Evolutionary conservation across 257 asterid species (phyloP).

Genomic region (Anisodus acutangulus): DNA sequence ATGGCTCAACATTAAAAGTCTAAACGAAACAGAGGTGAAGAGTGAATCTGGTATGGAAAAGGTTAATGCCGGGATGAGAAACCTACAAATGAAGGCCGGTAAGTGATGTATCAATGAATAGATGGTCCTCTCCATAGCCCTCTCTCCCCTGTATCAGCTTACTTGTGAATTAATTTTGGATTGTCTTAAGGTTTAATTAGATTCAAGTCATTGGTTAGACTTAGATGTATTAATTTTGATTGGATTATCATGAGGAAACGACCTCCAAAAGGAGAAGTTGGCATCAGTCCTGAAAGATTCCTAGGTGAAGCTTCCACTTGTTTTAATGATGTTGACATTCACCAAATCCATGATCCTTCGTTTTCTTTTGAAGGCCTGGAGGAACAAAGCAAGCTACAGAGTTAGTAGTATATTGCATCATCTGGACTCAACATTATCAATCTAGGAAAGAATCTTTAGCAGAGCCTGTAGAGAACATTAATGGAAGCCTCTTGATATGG

Average conservation of each 20-base stretch:
- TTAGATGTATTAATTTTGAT: slow-evolving; percentile 15
- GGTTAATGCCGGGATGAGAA: slow-evolving; percentile 59
- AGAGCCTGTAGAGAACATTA: neutral
- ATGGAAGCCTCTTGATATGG: slow-evolving; percentile 23
- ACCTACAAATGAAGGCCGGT: slow-evolving; percentile 60
- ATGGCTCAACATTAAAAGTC: slow-evolving; percentile 60
- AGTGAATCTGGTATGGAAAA: slow-evolving; percentile 56
- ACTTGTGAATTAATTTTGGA: slow-evolving; percentile 40
- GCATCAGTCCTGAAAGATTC: neutral
- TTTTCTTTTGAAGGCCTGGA: slow-evolving; percentile 1
- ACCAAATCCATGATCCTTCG: neutral
- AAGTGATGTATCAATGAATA: slow-evolving; percentile 47
- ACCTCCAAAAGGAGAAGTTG: neutral
- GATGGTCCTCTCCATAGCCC: slow-evolving; percentile 24
- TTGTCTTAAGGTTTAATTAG: neutral
- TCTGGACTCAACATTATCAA: neutral
- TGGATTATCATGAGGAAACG: slow-evolving; percentile 1
- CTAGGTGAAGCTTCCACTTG: slow-evolving; percentile 4
- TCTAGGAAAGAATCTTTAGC: neutral
- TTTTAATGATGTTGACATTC: slow-evolving; percentile 11
- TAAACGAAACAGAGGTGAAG: slow-evolving; percentile 46
- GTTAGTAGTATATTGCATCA: neutral
- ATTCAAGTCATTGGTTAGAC: slow-evolving; percentile 24
- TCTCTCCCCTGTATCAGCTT: slow-evolving; percentile 47
- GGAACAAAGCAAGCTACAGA: slow-evolving; percentile 8